Conservation (phyloP, 108 stramenopile genomes). For the Discostella stelligeroides region DNA sequence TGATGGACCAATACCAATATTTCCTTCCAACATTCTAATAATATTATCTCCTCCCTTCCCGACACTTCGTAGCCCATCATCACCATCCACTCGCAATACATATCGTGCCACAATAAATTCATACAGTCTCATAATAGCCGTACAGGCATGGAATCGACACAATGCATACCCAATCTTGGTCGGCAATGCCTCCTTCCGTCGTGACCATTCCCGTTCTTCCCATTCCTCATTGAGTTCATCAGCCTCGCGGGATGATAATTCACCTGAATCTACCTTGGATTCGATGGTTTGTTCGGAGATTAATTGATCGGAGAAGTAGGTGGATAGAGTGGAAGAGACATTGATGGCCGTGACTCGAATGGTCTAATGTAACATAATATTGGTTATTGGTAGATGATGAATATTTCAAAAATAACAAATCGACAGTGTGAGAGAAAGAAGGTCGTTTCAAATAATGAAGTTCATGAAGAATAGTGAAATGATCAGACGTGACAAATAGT, state of each 20-base stretch:
- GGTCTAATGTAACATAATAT: slow-evolving; percentile 12
- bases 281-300: slow-evolving; percentile 40
- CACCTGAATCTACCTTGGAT: slow-evolving; percentile 38
- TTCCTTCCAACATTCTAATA: not conserved
- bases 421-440: too few species aligned
- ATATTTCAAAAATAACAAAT: too few species aligned
- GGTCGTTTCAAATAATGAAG: too few species aligned
- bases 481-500: not conserved
- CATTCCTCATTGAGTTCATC: slow-evolving; percentile 51
- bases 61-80: not conserved
- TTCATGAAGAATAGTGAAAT: not conserved
- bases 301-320: slow-evolving; percentile 51
- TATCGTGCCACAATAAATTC: slow-evolving; percentile 36
- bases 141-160: slow-evolving; percentile 41
- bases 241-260: slow-evolving; percentile 41
- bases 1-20: not conserved
- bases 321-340: slow-evolving; percentile 39
- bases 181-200: slow-evolving; percentile 25
- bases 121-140: slow-evolving; percentile 51
- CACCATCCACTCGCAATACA: slow-evolving; percentile 37
- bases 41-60: not conserved
- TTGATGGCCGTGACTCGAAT: slow-evolving; percentile 43
- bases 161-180: slow-evolving; percentile 40
- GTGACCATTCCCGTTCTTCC: slow-evolving; percentile 47
- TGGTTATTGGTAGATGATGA: not conserved